Conservation (phyloP, 2,329 filamentous ascomycete genomes). For the Fusarium newnesense region DNA sequence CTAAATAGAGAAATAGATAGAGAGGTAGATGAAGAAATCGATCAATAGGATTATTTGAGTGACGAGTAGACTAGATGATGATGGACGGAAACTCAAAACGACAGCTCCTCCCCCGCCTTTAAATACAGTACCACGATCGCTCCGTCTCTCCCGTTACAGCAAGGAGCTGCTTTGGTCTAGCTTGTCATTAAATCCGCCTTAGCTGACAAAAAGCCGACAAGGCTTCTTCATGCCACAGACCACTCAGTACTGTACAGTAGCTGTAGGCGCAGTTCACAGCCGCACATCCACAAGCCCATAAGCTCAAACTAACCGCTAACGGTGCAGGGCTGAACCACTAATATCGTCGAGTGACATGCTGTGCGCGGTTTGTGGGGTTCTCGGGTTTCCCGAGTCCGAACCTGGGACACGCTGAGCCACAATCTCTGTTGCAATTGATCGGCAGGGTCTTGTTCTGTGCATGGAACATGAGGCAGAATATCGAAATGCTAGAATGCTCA, state of each 20-base stretch:
- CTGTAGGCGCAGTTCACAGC: constrained; percentile 37
- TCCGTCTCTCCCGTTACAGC: background rate
- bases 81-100: background rate
- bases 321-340: constrained; percentile 27
- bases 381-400: constrained; percentile 13
- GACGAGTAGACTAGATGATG: background rate
- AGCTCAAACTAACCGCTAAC: constrained; percentile 21
- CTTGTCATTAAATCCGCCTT: constrained; percentile 28
- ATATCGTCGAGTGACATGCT: constrained; percentile 25
- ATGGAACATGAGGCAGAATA: constrained; percentile 13
- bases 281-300: constrained; percentile 19
- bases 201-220: constrained; percentile 27
- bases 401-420: constrained; percentile 20
- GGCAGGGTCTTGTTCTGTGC: constrained; percentile 4
- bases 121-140: constrained; percentile 33
- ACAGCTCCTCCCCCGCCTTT: constrained; percentile 32
- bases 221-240: constrained; percentile 23
- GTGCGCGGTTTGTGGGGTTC: constrained; percentile 4
- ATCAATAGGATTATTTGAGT: background rate
- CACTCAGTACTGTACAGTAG: background rate
- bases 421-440: constrained; percentile 12
- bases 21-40: background rate
- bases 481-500: background rate
- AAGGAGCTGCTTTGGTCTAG: constrained; percentile 12
- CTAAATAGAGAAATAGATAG: background rate